Base-by-base conservation (phyloP, 1,284 basidiomycete species). In the Moesziomyces aphidis region DNA sequence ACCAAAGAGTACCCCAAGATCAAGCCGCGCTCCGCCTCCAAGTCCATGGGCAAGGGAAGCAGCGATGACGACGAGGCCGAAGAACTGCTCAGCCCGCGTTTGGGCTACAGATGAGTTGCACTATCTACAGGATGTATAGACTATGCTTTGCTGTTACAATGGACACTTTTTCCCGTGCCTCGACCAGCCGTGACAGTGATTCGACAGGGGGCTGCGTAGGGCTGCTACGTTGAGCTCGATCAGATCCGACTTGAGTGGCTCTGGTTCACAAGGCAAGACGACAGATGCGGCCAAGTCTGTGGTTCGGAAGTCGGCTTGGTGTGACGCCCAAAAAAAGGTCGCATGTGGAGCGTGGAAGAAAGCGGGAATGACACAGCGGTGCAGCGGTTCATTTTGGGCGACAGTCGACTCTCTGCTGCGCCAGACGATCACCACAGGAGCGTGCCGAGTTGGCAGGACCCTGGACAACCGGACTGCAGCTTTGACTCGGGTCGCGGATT, bases 11-110 rank as follows among this genome's bases (percentile, higher is more conserved):
- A 61, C 31, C 71, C 71, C 24, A 68, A 68, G 58, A 69, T 58
- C 55, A 65, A 64, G 50, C 65, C 65, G n/a, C 44, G 62, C 3
- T 31, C 34, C 7, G 72, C 59, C 8, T 66, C 62, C 11, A 65
- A 61, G 22, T 22, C 53, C 31, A 22, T 31, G 2, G 23, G 26
- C 15, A 56, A 65, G 26, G 55, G 44, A 1, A 62, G 53, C 45
- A 63, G 61, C 23, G 72, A 74, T 31, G 67, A 70, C 1, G 62
- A 74, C 22, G 66, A 70, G 50, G 65, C 57, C 3, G 71, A 73
- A 19, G 71, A 73, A 31, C 28, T 74, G 47, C 62, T 74, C 42
- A 74, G 72, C 45, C 72, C 72, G 9, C 57, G 72, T 19, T 24
- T 74, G 28, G 60, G 54, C 6, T 74, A 68, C 21, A 39, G 49